Percentiles rank a stretch among this genome's conserved stretches.
These are phyloP conservation scores for Drosera spatulata DNA, from an alignment of 179 eudicot species.

Conservation along the genomic window DNA sequence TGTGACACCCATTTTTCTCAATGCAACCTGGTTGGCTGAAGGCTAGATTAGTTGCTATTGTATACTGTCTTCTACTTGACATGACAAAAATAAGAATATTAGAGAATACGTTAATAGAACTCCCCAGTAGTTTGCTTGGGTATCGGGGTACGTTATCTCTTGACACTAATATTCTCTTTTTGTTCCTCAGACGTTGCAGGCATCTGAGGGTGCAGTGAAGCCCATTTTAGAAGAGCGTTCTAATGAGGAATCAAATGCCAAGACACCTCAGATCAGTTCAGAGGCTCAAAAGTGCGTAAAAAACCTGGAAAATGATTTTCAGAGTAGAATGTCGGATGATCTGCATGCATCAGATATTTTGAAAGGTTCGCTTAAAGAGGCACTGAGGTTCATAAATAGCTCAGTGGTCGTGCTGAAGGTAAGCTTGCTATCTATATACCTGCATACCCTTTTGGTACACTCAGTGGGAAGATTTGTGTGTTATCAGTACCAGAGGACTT, in stretches of 20 bases:
- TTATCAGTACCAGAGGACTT: not conserved
- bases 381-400: constrained; percentile 43
- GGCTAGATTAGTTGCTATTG: no score
- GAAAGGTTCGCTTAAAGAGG: constrained; percentile 53
- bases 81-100: no score
- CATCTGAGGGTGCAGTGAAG: constrained; percentile 44
- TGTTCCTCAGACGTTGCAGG: constrained; percentile 57
- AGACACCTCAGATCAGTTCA: constrained; percentile 18
- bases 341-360: constrained; percentile 63
- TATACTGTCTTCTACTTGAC: no score
- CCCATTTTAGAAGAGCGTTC: constrained; percentile 27
- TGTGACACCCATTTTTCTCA: no score
- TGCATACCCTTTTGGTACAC: no score
- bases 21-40: no score
- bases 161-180: no score
- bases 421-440: not conserved
- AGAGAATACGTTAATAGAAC: no score
- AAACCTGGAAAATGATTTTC: constrained; percentile 37
- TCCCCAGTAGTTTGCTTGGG: no score
- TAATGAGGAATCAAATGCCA: constrained; percentile 24
- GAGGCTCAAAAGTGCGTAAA: constrained; percentile 36
- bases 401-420: constrained; percentile 51
- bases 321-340: constrained; percentile 56
- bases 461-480: no score
- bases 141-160: no score